These are phyloP conservation scores for Tolypocladium guangdongense DNA, from an alignment of 2,329 filamentous ascomycete species.

Conservation along the genomic window DNA sequence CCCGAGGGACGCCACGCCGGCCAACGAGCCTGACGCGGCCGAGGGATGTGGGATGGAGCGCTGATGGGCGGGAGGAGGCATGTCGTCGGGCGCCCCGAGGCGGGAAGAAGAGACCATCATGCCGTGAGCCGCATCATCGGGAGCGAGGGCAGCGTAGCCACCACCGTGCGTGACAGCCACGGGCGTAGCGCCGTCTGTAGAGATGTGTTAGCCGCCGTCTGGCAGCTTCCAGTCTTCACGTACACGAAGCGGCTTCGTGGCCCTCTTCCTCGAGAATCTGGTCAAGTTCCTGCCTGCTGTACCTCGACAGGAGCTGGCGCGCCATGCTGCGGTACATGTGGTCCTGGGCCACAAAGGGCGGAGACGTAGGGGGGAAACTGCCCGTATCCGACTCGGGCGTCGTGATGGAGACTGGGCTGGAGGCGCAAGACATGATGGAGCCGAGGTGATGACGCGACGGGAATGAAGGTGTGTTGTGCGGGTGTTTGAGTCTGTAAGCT, in stretches of 20 bases:
- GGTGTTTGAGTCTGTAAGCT: background rate
- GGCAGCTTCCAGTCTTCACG: background rate
- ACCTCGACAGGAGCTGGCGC: constrained; percentile 5
- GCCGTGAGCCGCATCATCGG: background rate
- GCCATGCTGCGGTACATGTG: constrained; percentile 1
- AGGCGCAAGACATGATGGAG: constrained; percentile 7
- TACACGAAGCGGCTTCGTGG: background rate
- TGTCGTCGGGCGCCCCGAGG: background rate
- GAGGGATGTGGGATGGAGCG: background rate
- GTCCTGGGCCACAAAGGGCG: constrained; percentile 1
- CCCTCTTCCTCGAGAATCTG: constrained; percentile 6
- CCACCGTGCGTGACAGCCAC: background rate
- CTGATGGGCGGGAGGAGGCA: background rate
- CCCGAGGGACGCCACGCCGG: no score
- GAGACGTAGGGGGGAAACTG: constrained; percentile 3
- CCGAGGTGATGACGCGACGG: background rate
- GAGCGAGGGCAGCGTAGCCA: background rate
- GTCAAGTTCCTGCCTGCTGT: constrained; percentile 6
- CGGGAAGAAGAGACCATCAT: background rate
- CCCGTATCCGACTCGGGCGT: constrained; percentile 8
- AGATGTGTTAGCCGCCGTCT: background rate
- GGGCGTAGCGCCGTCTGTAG: background rate
- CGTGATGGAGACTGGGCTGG: constrained; percentile 8
- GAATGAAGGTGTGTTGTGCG: background rate
- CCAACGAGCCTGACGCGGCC: background rate